Evolutionary conservation across 352 stramenopile species (phyloP).

Genomic region (Chrysophaeum taylorii): DNA sequence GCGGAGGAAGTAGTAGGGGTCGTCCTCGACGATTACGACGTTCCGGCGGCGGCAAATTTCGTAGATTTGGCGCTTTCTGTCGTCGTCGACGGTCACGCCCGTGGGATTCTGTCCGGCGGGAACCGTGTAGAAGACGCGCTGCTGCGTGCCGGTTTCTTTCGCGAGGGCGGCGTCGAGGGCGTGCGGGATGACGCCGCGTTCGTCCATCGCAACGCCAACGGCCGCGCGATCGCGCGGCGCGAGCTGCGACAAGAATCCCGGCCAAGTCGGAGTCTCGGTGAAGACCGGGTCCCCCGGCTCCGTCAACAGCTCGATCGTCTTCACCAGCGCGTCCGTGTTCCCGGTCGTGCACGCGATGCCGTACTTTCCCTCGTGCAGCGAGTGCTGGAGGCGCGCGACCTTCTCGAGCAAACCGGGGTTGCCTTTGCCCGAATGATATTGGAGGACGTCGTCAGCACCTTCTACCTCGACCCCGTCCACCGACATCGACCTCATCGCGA

Average conservation of each 20-base stretch:
- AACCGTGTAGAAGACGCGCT: constrained; percentile 34
- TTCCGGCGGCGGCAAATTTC: constrained; percentile 26
- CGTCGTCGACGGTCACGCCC: constrained; percentile 26
- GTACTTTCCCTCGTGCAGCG: no score
- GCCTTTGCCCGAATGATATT: no score
- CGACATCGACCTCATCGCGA: no score
- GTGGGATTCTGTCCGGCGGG: constrained; percentile 36
- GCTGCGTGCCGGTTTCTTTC: no score
- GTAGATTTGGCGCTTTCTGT: constrained; percentile 32
- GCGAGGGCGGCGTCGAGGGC: constrained; percentile 27
- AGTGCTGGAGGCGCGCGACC: no score
- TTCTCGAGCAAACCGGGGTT: no score
- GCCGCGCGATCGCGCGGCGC: constrained; percentile 21
- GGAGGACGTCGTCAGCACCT: no score
- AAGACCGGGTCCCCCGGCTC: constrained; percentile 26
- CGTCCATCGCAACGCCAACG: constrained; percentile 28
- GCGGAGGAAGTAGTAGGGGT: constrained; percentile 41
- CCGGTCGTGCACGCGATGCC: constrained; percentile 53
- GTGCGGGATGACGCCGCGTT: constrained; percentile 23
- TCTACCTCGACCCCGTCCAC: no score
- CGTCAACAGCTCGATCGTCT: constrained; percentile 37
- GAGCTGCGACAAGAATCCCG: constrained; percentile 27
- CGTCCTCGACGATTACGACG: constrained; percentile 37
- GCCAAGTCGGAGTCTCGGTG: constrained; percentile 34
- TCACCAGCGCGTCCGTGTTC: constrained; percentile 45